Percentiles rank a stretch among this genome's conserved stretches.
Evolutionary conservation across 2,329 filamentous ascomycete genomes (phyloP).

Genomic region (Diaporthe ampelina): DNA sequence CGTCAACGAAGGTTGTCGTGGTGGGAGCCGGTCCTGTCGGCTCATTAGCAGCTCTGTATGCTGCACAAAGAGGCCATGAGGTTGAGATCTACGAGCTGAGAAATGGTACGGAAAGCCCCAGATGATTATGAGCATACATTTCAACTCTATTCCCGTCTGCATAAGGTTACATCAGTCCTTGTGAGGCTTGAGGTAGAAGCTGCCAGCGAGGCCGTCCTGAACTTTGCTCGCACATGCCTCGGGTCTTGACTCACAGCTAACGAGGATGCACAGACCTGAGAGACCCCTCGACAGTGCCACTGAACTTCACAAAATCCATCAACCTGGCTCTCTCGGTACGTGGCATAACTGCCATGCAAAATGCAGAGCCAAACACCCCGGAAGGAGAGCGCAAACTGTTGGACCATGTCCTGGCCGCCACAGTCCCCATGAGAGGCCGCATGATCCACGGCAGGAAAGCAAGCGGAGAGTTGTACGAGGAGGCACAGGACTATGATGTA

Average conservation of each 20-base stretch:
- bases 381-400: conserved; percentile 74
- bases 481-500: conserved; percentile 90
- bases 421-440: conserved; percentile 93
- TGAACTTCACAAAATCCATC: conserved; percentile 99
- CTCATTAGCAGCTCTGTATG: conserved; percentile 91
- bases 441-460: conserved; percentile 89
- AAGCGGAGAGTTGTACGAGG: conserved; percentile 78
- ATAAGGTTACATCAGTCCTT: neutral
- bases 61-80: conserved; percentile 86
- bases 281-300: conserved; percentile 82
- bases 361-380: conserved; percentile 58
- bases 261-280: conserved; percentile 78
- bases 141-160: neutral
- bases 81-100: conserved; percentile 96
- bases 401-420: conserved; percentile 79
- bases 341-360: conserved; percentile 88
- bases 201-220: neutral
- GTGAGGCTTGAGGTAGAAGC: neutral
- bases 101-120: conserved; percentile 72
- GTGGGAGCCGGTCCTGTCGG: conserved; percentile 96
- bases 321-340: conserved; percentile 95
- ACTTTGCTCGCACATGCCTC: neutral
- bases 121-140: neutral
- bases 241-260: conserved; percentile 6
- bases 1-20: conserved; percentile 75